Conservation (phyloP, 2,329 filamentous ascomycete species). For the Emmonsia crescens region DNA sequence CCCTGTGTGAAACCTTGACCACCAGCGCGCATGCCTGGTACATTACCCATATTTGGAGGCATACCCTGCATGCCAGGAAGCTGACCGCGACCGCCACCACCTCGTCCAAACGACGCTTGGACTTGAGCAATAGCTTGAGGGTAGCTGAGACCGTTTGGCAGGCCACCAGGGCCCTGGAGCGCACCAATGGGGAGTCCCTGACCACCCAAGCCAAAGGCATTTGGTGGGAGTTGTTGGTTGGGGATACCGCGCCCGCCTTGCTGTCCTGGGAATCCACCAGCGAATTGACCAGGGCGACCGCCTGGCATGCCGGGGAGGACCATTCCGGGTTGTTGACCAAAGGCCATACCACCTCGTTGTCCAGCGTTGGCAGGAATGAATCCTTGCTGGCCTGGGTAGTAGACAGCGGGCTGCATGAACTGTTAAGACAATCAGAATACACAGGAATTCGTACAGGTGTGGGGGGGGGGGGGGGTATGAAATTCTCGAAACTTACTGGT, state of each 20-base stretch:
- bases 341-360: slow-evolving; percentile 51
- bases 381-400: slow-evolving; percentile 62
- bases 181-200: slow-evolving; percentile 55
- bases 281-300: slow-evolving; percentile 77
- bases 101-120: slow-evolving; percentile 57
- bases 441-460: slow-evolving; percentile 3
- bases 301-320: slow-evolving; percentile 60
- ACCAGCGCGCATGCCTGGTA: slow-evolving; percentile 36
- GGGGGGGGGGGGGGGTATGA: slow-evolving; percentile 7
- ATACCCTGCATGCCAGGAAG: slow-evolving; percentile 59
- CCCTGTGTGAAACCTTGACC: slow-evolving; percentile 36
- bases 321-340: slow-evolving; percentile 45
- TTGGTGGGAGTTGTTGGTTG: slow-evolving; percentile 76
- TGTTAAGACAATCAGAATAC: slow-evolving; percentile 20
- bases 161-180: slow-evolving; percentile 51
- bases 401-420: slow-evolving; percentile 84
- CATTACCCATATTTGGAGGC: slow-evolving; percentile 56
- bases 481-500: slow-evolving; percentile 27
- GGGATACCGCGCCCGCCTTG: slow-evolving; percentile 76
- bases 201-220: slow-evolving; percentile 69
- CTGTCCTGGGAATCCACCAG: slow-evolving; percentile 67
- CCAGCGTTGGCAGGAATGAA: slow-evolving; percentile 43
- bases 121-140: slow-evolving; percentile 73
- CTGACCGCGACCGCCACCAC: slow-evolving; percentile 59
- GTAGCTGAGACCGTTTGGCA: slow-evolving; percentile 68